A percentile compares a stretch with the other conserved stretches of the same genome.
These are phyloP conservation scores for Backusella sp. DNA, from an alignment of 192 early-diverging fungal species.

Conservation along the genomic window DNA sequence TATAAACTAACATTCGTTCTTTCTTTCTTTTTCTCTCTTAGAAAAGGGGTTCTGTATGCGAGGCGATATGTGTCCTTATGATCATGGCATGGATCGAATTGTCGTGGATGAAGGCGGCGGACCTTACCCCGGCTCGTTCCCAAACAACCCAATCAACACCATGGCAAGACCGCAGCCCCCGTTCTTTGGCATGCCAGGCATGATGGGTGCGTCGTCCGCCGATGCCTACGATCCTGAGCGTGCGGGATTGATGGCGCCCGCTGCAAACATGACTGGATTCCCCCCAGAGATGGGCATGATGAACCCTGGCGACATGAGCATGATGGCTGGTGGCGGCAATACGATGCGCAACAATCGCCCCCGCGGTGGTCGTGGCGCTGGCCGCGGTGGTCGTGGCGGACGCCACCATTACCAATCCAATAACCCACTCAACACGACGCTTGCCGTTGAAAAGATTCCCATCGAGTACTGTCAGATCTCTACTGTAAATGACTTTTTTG, in stretches of 20 bases:
- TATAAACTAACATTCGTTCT: neutral
- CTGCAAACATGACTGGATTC: neutral
- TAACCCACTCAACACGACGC: constrained; percentile 43
- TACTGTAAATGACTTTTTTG: constrained; percentile 77
- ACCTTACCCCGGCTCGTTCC: constrained; percentile 34
- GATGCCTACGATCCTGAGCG: constrained; percentile 58
- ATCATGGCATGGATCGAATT: constrained; percentile 71
- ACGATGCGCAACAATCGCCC: neutral
- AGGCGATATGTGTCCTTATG: constrained; percentile 78
- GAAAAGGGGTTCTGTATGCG: constrained; percentile 80
- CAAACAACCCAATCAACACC: constrained; percentile 33
- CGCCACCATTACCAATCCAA: constrained; percentile 27
- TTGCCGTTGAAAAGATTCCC: constrained; percentile 81
- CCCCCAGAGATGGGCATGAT: constrained; percentile 14
- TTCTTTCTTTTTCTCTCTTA: constrained; percentile 18
- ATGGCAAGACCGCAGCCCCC: constrained; percentile 39
- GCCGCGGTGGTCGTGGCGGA: constrained; percentile 42
- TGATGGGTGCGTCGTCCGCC: constrained; percentile 1
- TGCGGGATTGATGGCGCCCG: constrained; percentile 32
- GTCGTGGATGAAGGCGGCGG: constrained; percentile 56
- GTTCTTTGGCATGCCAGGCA: constrained; percentile 36
- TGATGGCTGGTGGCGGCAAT: constrained; percentile 11
- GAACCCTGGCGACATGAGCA: neutral
- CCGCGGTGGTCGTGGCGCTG: constrained; percentile 39
- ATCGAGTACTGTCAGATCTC: constrained; percentile 62